Evolutionary conservation across 139 green algal species (phyloP).

Genomic region (Chlamydomonas incerta): DNA sequence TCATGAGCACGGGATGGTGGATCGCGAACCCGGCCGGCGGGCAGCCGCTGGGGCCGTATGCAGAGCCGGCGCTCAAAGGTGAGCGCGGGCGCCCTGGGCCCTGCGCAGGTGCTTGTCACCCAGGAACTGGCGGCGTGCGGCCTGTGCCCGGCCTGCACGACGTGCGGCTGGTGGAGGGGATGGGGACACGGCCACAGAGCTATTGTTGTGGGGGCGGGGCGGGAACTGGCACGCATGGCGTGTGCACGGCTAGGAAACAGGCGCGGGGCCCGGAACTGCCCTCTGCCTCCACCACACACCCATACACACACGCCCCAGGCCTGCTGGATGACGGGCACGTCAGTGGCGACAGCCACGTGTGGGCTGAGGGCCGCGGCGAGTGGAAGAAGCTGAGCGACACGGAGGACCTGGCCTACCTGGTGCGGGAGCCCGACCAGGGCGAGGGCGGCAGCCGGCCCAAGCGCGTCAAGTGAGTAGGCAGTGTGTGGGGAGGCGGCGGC

Average conservation of each 20-base stretch:
- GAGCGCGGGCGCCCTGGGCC: too few relatives aligned
- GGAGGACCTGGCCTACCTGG: constrained; percentile 42
- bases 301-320: constrained; percentile 41
- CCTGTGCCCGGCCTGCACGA: too few relatives aligned
- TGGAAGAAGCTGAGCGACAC: constrained; percentile 48
- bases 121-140: too few relatives aligned
- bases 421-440: neutral
- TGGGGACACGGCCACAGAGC: too few relatives aligned
- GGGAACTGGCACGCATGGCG: neutral
- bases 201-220: too few relatives aligned
- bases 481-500: too few relatives aligned
- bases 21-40: constrained; percentile 21
- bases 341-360: constrained; percentile 30
- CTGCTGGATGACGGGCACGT: constrained; percentile 42
- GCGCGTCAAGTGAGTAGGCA: neutral
- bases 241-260: neutral
- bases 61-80: constrained; percentile 45
- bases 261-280: too few relatives aligned
- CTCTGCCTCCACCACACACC: neutral
- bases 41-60: constrained; percentile 54
- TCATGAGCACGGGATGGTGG: constrained; percentile 43
- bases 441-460: constrained; percentile 3
- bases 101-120: too few relatives aligned
- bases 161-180: too few relatives aligned
- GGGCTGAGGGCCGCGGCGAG: constrained; percentile 46